Evolutionary conservation across 169 alveolate genomes (phyloP).

Genomic region (Amoebophrya sp.): DNA sequence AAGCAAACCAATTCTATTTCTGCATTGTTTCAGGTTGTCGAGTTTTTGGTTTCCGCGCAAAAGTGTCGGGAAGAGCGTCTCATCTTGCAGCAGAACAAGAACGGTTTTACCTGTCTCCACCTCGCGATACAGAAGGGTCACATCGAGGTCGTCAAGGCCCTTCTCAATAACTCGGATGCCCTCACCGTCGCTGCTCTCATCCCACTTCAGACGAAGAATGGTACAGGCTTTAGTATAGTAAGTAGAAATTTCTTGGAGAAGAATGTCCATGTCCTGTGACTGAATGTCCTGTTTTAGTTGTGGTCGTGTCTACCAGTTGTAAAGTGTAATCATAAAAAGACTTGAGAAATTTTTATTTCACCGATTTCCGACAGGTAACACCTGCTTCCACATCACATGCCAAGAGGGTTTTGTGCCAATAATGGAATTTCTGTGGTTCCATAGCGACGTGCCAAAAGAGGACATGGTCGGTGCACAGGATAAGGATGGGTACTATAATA

Average conservation of each 20-base stretch:
- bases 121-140: constrained; percentile 1
- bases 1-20: no score
- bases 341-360: no score
- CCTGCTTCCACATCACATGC: constrained; percentile 22
- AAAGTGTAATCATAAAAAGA: no score
- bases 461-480: background rate
- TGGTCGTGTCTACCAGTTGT: no score
- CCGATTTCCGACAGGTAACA: constrained; percentile 24
- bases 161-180: background rate
- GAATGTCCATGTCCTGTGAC: no score
- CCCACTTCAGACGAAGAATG: background rate
- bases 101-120: background rate
- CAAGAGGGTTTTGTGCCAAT: background rate
- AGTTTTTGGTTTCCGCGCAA: background rate
- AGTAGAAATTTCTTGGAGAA: background rate
- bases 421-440: background rate
- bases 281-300: no score
- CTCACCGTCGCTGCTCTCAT: background rate
- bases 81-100: background rate
- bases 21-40: background rate
- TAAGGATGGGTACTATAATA: constrained; percentile 7
- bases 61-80: background rate
- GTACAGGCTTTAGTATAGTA: background rate
- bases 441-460: background rate
- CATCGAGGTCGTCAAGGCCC: background rate